Evolutionary conservation across 441 rosid species (phyloP).

Genomic region (Gossypium schwendimanii): DNA sequence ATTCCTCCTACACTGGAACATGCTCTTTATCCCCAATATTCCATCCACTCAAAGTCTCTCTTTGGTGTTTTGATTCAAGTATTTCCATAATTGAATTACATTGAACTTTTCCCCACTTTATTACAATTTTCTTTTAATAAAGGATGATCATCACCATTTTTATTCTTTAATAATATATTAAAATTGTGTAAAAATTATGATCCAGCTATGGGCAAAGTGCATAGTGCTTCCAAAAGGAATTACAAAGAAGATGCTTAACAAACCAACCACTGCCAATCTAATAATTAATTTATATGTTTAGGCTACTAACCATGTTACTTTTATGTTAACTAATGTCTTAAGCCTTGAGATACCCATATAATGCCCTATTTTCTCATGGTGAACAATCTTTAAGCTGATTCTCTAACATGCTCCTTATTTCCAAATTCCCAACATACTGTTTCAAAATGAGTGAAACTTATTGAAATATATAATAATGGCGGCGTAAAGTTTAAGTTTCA

Average conservation of each 20-base stretch:
- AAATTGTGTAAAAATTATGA: neutral
- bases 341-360: neutral
- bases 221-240: neutral
- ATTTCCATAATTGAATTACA: too few relatives aligned
- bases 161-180: too few relatives aligned
- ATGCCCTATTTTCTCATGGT: neutral
- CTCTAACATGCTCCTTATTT: neutral
- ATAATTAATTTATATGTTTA: neutral
- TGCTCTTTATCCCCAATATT: too few relatives aligned
- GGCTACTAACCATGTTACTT: conserved; percentile 2
- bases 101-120: too few relatives aligned
- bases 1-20: too few relatives aligned
- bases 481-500: neutral
- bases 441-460: neutral
- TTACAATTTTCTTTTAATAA: too few relatives aligned
- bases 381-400: neutral
- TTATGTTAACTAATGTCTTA: neutral
- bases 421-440: neutral
- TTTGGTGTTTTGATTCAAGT: too few relatives aligned
- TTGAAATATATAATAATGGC: neutral
- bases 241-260: neutral
- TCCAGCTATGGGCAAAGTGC: neutral
- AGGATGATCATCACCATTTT: too few relatives aligned
- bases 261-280: neutral
- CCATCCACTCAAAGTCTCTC: too few relatives aligned